Base-by-base conservation (phyloP, 768 basidiomycete genomes). In the Sporobolomyces pararoseus region DNA sequence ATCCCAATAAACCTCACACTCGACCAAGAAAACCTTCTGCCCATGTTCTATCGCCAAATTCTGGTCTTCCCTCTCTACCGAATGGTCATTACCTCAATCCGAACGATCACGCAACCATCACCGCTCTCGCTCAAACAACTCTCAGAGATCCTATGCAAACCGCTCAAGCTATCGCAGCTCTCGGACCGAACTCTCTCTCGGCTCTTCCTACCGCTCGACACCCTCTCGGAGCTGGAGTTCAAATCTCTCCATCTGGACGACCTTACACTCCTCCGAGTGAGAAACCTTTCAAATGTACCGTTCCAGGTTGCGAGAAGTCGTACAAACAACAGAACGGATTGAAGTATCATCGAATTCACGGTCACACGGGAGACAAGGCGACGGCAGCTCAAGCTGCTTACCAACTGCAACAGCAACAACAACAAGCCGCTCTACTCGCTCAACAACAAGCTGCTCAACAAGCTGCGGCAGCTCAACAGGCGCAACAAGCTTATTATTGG, bases 271-370 rank as follows among this genome's bases (percentile, higher is more conserved):
- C 77, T 27, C 76, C 76, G 55, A 72, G 67, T 63, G 86, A 86
- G 66, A 93, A 93, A 80, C 90, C 91, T 5, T 94, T 92, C 85
- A 84, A 78, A 64, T 79, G 78, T 63, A 77, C 72, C 17, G 75
- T 79, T 3, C 75, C 75, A 10, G 78, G 78, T 1, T 79, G 78
- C 70, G 78, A 78, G 58, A 79, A 79, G 71, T 64, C 68, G 25
- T 79, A 79, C 75, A 79, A 79, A 73, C 78, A 79, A 68, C 76
- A 77, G 64, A 79, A 79, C 66, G 78, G 78, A 0, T 67, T 79
- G 37, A 79, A 79, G 75, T 79, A 78, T 65, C 77, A 78, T 62
- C 68, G 77, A 3, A 29, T 78, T 53, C 77, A 78, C 44, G 77
- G 77, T 0, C 77, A 78, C 64, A 75, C 75, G 65, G 76, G 76